Evolutionary conservation across 2,329 filamentous ascomycete genomes (phyloP).

Genomic region (Fusarium abutilonis): DNA sequence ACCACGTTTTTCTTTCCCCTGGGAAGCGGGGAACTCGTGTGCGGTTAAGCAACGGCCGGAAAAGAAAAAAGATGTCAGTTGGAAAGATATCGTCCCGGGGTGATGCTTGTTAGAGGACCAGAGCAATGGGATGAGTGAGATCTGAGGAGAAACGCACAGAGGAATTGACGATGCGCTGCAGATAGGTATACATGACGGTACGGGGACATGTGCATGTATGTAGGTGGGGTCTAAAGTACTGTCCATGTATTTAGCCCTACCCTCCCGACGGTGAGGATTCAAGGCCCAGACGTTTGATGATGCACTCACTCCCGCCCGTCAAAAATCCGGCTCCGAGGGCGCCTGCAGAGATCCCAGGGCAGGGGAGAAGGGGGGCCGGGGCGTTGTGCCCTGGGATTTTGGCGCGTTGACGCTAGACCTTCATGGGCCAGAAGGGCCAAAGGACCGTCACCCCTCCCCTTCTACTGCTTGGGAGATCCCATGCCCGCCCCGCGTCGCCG

Average conservation of each 20-base stretch:
- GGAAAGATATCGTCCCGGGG: conserved; percentile 22
- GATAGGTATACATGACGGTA: conserved; percentile 16
- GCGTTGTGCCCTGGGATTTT: neutral
- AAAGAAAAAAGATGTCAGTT: conserved; percentile 3
- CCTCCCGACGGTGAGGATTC: conserved; percentile 33
- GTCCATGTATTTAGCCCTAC: neutral
- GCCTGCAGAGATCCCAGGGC: conserved; percentile 5
- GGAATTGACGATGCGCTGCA: neutral
- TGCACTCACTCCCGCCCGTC: conserved; percentile 15
- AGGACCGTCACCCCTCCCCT: conserved; percentile 25
- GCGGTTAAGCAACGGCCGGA: conserved; percentile 21
- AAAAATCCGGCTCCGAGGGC: conserved; percentile 11
- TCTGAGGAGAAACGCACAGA: conserved; percentile 6
- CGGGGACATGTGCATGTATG: neutral
- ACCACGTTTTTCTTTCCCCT: conserved; percentile 29
- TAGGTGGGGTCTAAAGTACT: neutral
- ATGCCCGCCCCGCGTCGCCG: conserved; percentile 19
- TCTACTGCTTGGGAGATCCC: conserved; percentile 23
- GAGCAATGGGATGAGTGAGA: conserved; percentile 34
- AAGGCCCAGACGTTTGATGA: conserved; percentile 23
- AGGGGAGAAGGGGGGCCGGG: neutral
- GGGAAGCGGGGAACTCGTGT: conserved; percentile 17
- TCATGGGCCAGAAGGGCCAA: conserved; percentile 25
- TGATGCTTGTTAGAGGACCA: conserved; percentile 40
- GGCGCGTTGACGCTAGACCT: conserved; percentile 25